These are phyloP conservation scores for Dalbergia oliveri DNA, from an alignment of 306 rosid species.

Conservation along the genomic window DNA sequence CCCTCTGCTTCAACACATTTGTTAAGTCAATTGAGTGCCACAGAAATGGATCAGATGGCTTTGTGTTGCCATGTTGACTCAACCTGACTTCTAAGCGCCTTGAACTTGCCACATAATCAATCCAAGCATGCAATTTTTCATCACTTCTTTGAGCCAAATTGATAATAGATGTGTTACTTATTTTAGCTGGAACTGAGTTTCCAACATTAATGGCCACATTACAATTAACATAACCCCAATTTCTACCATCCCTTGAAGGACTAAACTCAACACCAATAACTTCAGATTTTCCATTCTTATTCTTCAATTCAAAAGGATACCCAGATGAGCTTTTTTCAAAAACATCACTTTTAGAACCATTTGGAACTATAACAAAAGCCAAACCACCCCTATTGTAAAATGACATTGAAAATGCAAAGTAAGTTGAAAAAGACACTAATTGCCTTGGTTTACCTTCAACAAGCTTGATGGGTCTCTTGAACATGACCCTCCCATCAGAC, in stretches of 20 bases:
- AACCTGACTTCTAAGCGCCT: constrained; percentile 75
- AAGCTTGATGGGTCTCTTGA: constrained; percentile 78
- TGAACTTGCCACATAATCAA: constrained; percentile 86
- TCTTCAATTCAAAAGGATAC: constrained; percentile 51
- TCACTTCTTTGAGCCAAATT: constrained; percentile 53
- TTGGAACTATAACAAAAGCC: constrained; percentile 75
- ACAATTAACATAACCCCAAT: constrained; percentile 48
- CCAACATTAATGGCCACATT: constrained; percentile 60
- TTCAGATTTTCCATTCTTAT: constrained; percentile 44
- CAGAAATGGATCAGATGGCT: constrained; percentile 69
- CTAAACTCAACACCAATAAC: constrained; percentile 59
- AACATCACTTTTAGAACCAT: constrained; percentile 50
- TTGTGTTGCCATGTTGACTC: constrained; percentile 55
- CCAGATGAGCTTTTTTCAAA: constrained; percentile 63
- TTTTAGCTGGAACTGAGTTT: constrained; percentile 47
- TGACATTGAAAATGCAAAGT: constrained; percentile 71
- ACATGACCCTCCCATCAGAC: constrained; percentile 62
- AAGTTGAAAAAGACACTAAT: constrained; percentile 72
- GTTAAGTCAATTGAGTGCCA: constrained; percentile 64
- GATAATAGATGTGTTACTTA: constrained; percentile 52
- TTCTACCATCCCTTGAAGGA: constrained; percentile 48
- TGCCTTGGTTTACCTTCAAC: constrained; percentile 78
- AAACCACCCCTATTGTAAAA: constrained; percentile 61
- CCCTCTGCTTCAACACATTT: constrained; percentile 54
- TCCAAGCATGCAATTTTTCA: constrained; percentile 71